Evolutionary conservation across 331 rosid species (phyloP), one percentile per base, ranked within the genome.

Genomic region (Quercus phellos): DNA sequence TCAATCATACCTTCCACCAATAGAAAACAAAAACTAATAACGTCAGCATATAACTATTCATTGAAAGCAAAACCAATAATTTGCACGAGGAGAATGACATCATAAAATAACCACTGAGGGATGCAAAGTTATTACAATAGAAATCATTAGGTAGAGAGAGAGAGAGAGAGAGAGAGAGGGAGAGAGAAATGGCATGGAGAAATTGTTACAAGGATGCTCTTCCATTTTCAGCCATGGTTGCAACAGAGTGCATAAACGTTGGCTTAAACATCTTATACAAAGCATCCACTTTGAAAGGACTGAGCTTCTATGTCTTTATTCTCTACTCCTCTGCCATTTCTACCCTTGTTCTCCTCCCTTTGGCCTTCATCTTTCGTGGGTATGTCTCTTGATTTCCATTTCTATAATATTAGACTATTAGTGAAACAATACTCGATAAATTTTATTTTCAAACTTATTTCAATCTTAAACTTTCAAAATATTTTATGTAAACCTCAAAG

Each of bases 191-290:
- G 89, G 84, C 75, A 13, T 74, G 69, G 78, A 83, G 85, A 12
- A 10, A 81, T 38, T 77, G 78, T 60, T 64, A 70, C 82, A 82
- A 51, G 46, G 96, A 87, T 1, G 87, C 84, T 73, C 55, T 90
- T 51, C 96, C 98, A 14, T 89, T 90, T 70, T 74, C 73, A n/a
- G 93, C 88, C 56, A 88, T 93, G 89, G 83, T 84, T 6, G 72
- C 85, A 4, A 17, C 73, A 4, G 92, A 87, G 78, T 84, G 74
- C 78, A 51, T 82, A 10, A 76, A 17, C 73, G 90, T 90, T 21
- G 90, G 87, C 38, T 72, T 87, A 3, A 78, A 43, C 72, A 73
- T 83, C 59, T 43, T 88, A 6, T 88, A 83, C 85, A 90, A 90
- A 78, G 80, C 81, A 68, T 91, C 91, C 26, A 56, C 50, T 9